phyloP scores from a whole-genome alignment of 2,329 filamentous ascomycete species.

The Phialophora chinensis region DNA sequence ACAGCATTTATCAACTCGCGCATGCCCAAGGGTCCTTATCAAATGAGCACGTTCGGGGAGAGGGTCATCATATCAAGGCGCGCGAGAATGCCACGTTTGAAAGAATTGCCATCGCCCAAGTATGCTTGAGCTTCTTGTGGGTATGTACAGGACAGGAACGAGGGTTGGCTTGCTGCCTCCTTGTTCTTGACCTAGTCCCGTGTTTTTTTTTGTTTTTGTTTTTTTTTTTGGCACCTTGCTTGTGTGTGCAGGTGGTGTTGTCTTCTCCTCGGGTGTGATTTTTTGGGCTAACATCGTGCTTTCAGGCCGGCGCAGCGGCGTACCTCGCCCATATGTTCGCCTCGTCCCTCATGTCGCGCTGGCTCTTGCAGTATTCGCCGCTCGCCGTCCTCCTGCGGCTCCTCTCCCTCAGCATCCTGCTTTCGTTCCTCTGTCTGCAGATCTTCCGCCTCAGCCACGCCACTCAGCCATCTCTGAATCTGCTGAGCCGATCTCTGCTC shows the following conservation, averaged over 20 bases:
- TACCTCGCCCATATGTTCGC: constrained; percentile 40
- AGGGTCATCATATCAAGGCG: constrained; percentile 48
- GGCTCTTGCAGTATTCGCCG: constrained; percentile 84
- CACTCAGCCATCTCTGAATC: constrained; percentile 33
- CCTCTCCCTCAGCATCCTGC: constrained; percentile 37
- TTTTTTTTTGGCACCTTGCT: neutral
- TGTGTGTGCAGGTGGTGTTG: neutral
- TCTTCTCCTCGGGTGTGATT: neutral
- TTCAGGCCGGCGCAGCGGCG: constrained; percentile 36
- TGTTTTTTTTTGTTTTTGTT: neutral
- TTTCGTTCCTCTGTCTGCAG: constrained; percentile 37
- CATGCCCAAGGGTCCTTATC: constrained; percentile 46
- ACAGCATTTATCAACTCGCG: constrained; percentile 55
- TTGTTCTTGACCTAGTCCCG: neutral
- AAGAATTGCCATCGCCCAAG: constrained; percentile 32
- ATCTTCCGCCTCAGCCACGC: constrained; percentile 35
- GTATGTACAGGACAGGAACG: constrained; percentile 39
- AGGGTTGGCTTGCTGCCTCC: neutral
- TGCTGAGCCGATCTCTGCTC: constrained; percentile 36
- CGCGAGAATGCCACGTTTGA: constrained; percentile 45
- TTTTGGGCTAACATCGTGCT: constrained; percentile 41
- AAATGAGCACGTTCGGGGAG: constrained; percentile 47
- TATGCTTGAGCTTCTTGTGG: constrained; percentile 40
- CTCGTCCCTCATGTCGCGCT: constrained; percentile 39
- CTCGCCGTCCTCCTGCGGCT: constrained; percentile 78